Base-by-base conservation (phyloP, 2,329 filamentous ascomycete genomes). In the Lachnellula occidentalis region DNA sequence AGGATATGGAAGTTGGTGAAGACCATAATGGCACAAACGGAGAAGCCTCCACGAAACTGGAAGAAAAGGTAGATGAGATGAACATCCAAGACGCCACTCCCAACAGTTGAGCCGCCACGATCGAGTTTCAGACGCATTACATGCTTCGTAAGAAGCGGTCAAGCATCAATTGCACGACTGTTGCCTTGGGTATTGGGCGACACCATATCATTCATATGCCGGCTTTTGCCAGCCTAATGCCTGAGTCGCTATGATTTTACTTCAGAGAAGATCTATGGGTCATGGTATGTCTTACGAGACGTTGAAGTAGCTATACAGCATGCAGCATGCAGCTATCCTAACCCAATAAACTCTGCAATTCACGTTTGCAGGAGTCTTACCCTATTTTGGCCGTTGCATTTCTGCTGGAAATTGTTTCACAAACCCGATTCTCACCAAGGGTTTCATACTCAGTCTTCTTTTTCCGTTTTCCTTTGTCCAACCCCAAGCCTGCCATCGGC, bases 1-100 rank as follows among this genome's bases (percentile, higher is more conserved):
- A 51, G 19, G 58, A 58, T 45, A 55, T 54, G 43, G 54, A 49
- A 8, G 34, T 34, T 8, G 52, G 45, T 36, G 46, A 43, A 19
- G 24, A 21, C 36, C 24, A 39, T 39, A 39, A 22, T 24, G 22
- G 31, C 5, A 34, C 34, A 8, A 46, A 37, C 12, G 58, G 47
- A 7, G 48, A 54, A 21, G 22, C 49, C n/a, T 56, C 50, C 21
- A 50, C 45, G 21, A 57, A 51, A 34, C 41, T 57, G 34, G 43
- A 45, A 9, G 55, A 54, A 9, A n/a, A 51, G n/a, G 21, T 57
- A 34, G 41, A 45, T 9, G 37, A 37, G 22, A 51, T 57, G 42
- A 48, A 51, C 27, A 54, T 57, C n/a, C 36, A 51, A 31, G 48
- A 48, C 5, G 17, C 22, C 15, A 48, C 27, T 1, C 17, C 48